Base-by-base conservation (phyloP, 2,329 filamentous ascomycete genomes). In the Talaromyces pinophilus region DNA sequence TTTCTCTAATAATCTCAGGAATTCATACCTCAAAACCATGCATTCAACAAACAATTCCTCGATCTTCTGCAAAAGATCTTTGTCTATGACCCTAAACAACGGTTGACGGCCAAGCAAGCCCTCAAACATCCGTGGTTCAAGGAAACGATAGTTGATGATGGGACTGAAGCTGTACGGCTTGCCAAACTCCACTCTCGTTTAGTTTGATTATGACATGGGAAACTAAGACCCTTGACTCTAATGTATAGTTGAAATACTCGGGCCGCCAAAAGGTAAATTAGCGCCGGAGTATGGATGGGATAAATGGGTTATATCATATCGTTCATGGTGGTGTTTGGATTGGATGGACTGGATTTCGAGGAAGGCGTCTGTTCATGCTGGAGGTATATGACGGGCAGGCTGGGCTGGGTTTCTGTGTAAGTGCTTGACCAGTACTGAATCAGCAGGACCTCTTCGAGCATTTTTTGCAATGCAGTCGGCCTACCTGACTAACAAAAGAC, bases 41-140 rank as follows among this genome's bases (percentile, higher is more conserved):
- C 81, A 22, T 90, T 90, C 78, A 89, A 89, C 76, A 81, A 82
- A 65, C 81, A 86, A 62, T 88, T 90, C 76, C 82, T 89, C 59
- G 87, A 89, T 69, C 80, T 90, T 5, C 79, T 90, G 5, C 81
- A 83, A 67, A 83, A 81, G 70, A 89, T 90, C 72, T 90, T 90
- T 70, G 85, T 89, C 22, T 90, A 89, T 72, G 87, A 90, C 68
- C 87, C 87, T 6, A 87, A 87, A 74, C 83, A 84, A 70, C 83
- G 87, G 28, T 88, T 90, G 70, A 87, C 86, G 0, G 87, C 87
- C 68, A 86, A 88, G 69, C 81, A 89, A 72, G 87, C 87, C 17
- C 78, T 90, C 68, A 86, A 88, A 73, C 87, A 90, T 73, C 84
- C 85, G 0, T 90, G 87, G 87, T 90, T 90, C 78, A 86, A 83